Evolutionary conservation across 2,329 filamentous ascomycete species (phyloP).

Genomic region (Fusarium metavorans): DNA sequence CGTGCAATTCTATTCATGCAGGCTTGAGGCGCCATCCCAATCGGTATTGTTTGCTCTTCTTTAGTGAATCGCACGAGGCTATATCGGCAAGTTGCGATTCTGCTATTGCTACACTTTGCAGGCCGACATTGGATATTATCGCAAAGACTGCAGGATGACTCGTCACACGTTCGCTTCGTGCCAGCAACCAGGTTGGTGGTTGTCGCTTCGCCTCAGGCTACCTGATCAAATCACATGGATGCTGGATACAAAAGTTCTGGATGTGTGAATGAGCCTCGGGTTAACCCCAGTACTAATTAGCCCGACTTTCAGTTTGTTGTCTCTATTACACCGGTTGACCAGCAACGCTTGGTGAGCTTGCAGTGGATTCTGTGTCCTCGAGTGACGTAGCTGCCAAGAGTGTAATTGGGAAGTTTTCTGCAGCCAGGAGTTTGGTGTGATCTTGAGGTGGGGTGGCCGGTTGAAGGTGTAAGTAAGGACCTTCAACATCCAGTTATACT

Average conservation of each 20-base stretch:
- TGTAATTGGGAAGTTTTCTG: neutral
- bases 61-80: neutral
- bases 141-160: neutral
- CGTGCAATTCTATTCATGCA: slow-evolving; percentile 4
- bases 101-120: neutral
- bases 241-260: neutral
- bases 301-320: neutral
- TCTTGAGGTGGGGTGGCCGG: neutral
- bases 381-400: neutral
- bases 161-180: neutral
- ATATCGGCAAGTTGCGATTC: neutral
- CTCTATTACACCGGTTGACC: neutral
- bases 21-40: neutral
- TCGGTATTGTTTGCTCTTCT: neutral
- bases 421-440: neutral
- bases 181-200: neutral
- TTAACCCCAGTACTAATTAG: neutral
- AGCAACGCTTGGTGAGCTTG: neutral
- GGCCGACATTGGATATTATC: neutral
- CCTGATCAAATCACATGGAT: neutral
- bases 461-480: neutral
- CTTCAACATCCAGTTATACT: neutral
- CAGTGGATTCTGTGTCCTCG: neutral
- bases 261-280: neutral
- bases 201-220: neutral